Evolutionary conservation across 345 rosid genomes (phyloP).

Genomic region (Linum tenue): DNA sequence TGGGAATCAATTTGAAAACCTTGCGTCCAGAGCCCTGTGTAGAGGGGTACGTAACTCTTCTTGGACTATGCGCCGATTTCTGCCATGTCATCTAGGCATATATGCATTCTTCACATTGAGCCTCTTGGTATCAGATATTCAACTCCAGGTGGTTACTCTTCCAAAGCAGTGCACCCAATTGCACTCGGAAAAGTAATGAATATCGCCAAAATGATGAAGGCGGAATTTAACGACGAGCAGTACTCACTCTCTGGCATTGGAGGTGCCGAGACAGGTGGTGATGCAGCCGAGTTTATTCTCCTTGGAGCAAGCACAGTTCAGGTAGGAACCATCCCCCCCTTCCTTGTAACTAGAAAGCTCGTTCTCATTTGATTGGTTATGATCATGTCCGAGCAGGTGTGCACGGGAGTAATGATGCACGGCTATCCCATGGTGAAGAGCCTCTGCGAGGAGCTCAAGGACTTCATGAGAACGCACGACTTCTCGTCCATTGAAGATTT

Average conservation of each 20-base stretch:
- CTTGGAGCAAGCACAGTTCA: slow-evolving; percentile 90
- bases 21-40: slow-evolving; percentile 94
- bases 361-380: not conserved
- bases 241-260: slow-evolving; percentile 89
- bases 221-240: slow-evolving; percentile 46
- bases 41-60: slow-evolving; percentile 60
- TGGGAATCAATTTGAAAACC: slow-evolving; percentile 82
- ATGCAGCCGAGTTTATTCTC: slow-evolving; percentile 92
- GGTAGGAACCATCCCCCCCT: slow-evolving; percentile 34
- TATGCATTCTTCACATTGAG: slow-evolving; percentile 4
- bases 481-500: slow-evolving; percentile 78
- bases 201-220: slow-evolving; percentile 81
- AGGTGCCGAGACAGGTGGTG: slow-evolving; percentile 88
- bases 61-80: slow-evolving; percentile 8
- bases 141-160: slow-evolving; percentile 96
- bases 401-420: slow-evolving; percentile 98
- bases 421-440: slow-evolving; percentile 89
- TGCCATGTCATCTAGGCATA: slow-evolving; percentile 3
- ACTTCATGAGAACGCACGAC: slow-evolving; percentile 82
- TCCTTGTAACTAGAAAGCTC: no score
- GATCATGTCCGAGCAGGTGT: slow-evolving; percentile 39
- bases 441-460: slow-evolving; percentile 64
- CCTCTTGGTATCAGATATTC: slow-evolving; percentile 51
- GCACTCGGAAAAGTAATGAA: slow-evolving; percentile 88
- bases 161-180: slow-evolving; percentile 90